Evolutionary conservation across 495 filamentous ascomycete genomes (phyloP).

Genomic region (Monascus purpureus): DNA sequence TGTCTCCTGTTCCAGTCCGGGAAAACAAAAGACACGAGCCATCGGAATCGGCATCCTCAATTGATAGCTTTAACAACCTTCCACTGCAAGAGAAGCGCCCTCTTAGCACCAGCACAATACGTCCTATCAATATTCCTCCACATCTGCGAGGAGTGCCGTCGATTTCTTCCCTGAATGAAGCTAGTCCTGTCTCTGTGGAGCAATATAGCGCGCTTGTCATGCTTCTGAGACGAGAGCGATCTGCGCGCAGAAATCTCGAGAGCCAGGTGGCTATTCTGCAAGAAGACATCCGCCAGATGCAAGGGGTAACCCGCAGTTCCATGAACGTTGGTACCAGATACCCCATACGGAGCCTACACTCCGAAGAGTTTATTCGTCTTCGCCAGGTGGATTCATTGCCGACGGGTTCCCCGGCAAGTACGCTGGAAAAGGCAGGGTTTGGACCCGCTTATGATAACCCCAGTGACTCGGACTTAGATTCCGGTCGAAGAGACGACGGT

Average conservation of each 20-base stretch:
- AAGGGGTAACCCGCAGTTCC: slow-evolving; percentile 19
- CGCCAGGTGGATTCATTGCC: slow-evolving; percentile 12
- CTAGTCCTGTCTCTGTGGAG: slow-evolving; percentile 34
- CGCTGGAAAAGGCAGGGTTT: slow-evolving; percentile 2
- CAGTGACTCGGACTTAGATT: slow-evolving; percentile 1
- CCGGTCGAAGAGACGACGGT: not conserved
- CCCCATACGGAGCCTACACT: slow-evolving; percentile 21
- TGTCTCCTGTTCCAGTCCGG: slow-evolving; percentile 4
- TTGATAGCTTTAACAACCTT: slow-evolving; percentile 4
- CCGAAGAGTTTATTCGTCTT: slow-evolving; percentile 21
- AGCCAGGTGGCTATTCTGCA: slow-evolving; percentile 35
- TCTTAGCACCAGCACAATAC: slow-evolving; percentile 27
- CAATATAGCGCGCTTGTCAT: slow-evolving; percentile 42
- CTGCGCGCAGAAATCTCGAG: slow-evolving; percentile 38
- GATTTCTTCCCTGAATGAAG: slow-evolving; percentile 17
- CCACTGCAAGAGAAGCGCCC: slow-evolving; percentile 15
- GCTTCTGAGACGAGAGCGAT: slow-evolving; percentile 42
- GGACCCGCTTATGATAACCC: not conserved
- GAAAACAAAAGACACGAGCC: slow-evolving; percentile 7
- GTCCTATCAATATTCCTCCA: slow-evolving; percentile 15
- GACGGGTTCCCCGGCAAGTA: slow-evolving; percentile 2
- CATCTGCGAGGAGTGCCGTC: slow-evolving; percentile 20
- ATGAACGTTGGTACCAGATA: slow-evolving; percentile 23
- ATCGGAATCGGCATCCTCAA: slow-evolving; percentile 7
- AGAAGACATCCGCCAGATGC: slow-evolving; percentile 33